phyloP scores from a whole-genome alignment of 192 early-diverging fungal species.

The Podila minutissima region DNA sequence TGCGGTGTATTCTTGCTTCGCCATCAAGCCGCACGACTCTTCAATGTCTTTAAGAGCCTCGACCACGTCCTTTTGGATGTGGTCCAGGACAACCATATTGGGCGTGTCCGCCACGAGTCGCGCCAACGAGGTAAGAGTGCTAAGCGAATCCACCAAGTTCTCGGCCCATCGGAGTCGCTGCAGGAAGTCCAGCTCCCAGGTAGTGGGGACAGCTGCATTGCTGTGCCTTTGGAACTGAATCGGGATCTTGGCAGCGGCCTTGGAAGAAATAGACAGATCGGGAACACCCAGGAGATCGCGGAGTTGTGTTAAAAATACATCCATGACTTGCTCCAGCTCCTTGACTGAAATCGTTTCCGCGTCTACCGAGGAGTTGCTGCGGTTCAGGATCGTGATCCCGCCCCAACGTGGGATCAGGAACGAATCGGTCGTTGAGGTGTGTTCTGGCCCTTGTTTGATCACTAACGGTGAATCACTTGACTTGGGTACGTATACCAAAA shows the following conservation, averaged over 20 bases:
- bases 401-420: constrained; percentile 97
- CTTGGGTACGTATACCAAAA: constrained; percentile 89
- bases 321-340: constrained; percentile 81
- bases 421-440: constrained; percentile 66
- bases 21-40: constrained; percentile 47
- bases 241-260: constrained; percentile 6
- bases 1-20: constrained; percentile 42
- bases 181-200: constrained; percentile 85
- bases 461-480: constrained; percentile 72
- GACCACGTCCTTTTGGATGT: constrained; percentile 78
- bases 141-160: constrained; percentile 77
- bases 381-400: constrained; percentile 83
- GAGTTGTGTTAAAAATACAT: constrained; percentile 82
- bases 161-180: constrained; percentile 73
- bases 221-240: constrained; percentile 49
- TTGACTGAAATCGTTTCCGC: constrained; percentile 46
- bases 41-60: constrained; percentile 21
- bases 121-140: constrained; percentile 83
- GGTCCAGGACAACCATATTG: constrained; percentile 94
- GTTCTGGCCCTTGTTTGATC: constrained; percentile 68
- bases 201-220: constrained; percentile 71
- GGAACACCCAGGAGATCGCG: constrained; percentile 86
- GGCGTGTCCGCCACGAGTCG: constrained; percentile 80
- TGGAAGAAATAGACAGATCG: constrained; percentile 34
- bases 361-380: constrained; percentile 31